Base-by-base conservation (phyloP, 176 grass and related monocot species). In the Saccharum officinarum region DNA sequence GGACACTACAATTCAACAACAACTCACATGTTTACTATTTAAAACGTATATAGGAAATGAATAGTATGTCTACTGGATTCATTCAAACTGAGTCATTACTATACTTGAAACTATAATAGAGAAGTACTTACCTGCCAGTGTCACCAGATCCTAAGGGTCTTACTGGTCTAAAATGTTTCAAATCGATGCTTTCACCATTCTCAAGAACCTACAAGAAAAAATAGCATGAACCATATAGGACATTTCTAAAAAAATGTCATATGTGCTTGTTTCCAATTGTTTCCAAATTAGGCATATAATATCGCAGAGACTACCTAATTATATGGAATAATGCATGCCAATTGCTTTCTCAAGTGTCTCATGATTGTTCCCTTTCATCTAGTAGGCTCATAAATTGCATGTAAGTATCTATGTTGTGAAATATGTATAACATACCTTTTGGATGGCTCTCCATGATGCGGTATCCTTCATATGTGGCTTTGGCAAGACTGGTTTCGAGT, bases 141-240 rank as follows among this genome's bases (percentile, higher is more conserved):
- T 98, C 95, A 71, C 95, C 95, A 64, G 86, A 93, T 81, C 95
- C 95, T 82, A 98, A 93, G 75, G 93, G 87, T 78, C 90, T 95
- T 40, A 98, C 77, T 60, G 95, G 95, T 86, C 74, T 98, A 42
- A 98, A 94, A 92, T 98, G 95, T 82, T 92, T 90, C 64, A 98
- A 88, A 52, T 88, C 90, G 73, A 98, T 92, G 67, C 40, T 87
- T 95, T 95, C 95, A 78, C 89, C 89, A 67, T 74, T 87, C 82
- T 85, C 74, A 83, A 85, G 33, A 90, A 98, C 82, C 95, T 98
- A 88, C 65, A 85, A 85, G 28, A 10, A 87, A 88, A 89, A 84
- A 79, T 28, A 77, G 20, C 23, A 91, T 22, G 73, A 77, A 23
- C n/a, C 45, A 77, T 52, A 20, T 15, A 49, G 13, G 22, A 86